Evolutionary conservation across 345 rosid genomes (phyloP).

Genomic region (Leavenworthia alabamica): DNA sequence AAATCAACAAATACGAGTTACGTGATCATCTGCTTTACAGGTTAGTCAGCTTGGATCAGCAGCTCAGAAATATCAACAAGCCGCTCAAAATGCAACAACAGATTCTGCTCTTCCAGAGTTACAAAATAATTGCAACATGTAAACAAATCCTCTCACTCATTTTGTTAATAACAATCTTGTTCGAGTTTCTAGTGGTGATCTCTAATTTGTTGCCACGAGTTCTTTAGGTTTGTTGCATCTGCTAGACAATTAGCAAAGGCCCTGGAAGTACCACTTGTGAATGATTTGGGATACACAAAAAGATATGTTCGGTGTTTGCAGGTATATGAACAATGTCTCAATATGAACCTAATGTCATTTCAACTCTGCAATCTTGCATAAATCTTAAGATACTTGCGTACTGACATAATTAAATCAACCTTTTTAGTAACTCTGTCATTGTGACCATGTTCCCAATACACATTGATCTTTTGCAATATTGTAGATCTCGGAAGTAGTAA

Average conservation of each 20-base stretch:
- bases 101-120: constrained; percentile 71
- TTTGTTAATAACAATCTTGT: too few relatives aligned
- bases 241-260: constrained; percentile 98
- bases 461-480: constrained; percentile 9
- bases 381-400: too few relatives aligned
- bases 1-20: too few relatives aligned
- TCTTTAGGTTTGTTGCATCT: constrained; percentile 81
- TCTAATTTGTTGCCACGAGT: constrained; percentile 18
- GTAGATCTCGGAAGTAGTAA: constrained; percentile 82
- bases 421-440: too few relatives aligned
- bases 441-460: neutral
- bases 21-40: too few relatives aligned
- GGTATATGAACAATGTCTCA: constrained; percentile 36
- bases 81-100: constrained; percentile 74
- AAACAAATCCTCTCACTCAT: constrained; percentile 1
- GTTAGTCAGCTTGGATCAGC: constrained; percentile 87
- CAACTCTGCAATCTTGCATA: neutral
- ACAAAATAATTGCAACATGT: constrained; percentile 87
- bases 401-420: too few relatives aligned
- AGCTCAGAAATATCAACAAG: constrained; percentile 87
- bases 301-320: constrained; percentile 98
- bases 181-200: neutral
- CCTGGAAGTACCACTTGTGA: constrained; percentile 92
- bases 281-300: constrained; percentile 97
- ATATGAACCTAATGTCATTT: neutral